Percentiles rank a stretch among this genome's conserved stretches.
Evolutionary conservation across 1,284 basidiomycete species (phyloP).

Genomic region (Marasmius sp.): DNA sequence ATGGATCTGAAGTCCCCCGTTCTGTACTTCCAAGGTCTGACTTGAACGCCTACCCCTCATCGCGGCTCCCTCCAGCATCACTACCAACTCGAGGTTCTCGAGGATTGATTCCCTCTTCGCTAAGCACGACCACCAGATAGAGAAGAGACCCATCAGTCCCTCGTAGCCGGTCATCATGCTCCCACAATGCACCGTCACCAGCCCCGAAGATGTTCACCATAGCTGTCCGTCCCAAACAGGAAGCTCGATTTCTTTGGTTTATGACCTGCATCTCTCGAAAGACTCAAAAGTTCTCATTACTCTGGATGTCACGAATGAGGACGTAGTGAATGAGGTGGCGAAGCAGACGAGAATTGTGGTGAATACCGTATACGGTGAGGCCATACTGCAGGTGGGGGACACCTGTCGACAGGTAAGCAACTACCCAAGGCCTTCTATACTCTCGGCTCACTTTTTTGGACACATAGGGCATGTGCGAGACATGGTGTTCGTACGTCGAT

Average conservation of each 20-base stretch:
- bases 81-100: too few species aligned
- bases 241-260: slow-evolving; percentile 51
- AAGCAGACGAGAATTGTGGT: slow-evolving; percentile 59
- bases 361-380: slow-evolving; percentile 65
- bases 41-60: too few species aligned
- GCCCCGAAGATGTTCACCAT: slow-evolving; percentile 46
- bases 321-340: slow-evolving; percentile 56
- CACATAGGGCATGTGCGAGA: slow-evolving; percentile 37
- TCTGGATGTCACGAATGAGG: slow-evolving; percentile 58
- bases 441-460: background rate
- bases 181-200: too few species aligned
- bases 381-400: slow-evolving; percentile 67
- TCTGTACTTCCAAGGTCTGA: too few species aligned
- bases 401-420: slow-evolving; percentile 48
- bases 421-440: background rate
- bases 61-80: too few species aligned
- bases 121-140: too few species aligned
- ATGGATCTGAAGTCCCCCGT: too few species aligned
- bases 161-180: too few species aligned
- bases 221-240: slow-evolving; percentile 55
- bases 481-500: slow-evolving; percentile 55
- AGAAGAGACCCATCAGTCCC: too few species aligned
- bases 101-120: too few species aligned
- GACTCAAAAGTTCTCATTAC: slow-evolving; percentile 43
- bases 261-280: slow-evolving; percentile 39